Conservation (phyloP, 2,329 filamentous ascomycete genomes). For the Fusarium camptoceras region DNA sequence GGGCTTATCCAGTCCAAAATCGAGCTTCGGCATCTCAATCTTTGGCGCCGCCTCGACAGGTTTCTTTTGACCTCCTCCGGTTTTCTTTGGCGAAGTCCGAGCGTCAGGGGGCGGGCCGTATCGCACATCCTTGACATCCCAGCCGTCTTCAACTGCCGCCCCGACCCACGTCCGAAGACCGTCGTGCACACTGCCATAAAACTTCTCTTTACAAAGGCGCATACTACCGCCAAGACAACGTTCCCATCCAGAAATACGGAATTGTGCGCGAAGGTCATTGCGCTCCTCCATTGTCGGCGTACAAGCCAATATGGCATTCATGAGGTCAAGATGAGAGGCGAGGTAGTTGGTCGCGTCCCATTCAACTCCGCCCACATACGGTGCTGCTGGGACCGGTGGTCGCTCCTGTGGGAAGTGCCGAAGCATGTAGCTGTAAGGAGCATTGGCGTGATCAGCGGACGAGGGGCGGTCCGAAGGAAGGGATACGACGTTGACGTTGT, state of each 20-base stretch:
- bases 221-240: constrained; percentile 87
- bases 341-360: constrained; percentile 99
- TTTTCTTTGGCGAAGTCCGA: constrained; percentile 50
- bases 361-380: constrained; percentile 96
- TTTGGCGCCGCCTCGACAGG: constrained; percentile 68
- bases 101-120: constrained; percentile 68
- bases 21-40: constrained; percentile 70
- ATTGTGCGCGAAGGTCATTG: constrained; percentile 80
- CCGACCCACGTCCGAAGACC: constrained; percentile 90
- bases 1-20: constrained; percentile 58
- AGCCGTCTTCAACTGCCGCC: constrained; percentile 87
- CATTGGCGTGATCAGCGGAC: constrained; percentile 48
- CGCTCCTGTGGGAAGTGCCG: constrained; percentile 86
- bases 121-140: constrained; percentile 84
- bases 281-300: constrained; percentile 76
- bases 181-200: constrained; percentile 92
- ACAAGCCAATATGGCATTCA: constrained; percentile 90
- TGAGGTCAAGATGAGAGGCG: constrained; percentile 88
- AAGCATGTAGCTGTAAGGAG: constrained; percentile 70
- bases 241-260: constrained; percentile 89
- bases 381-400: constrained; percentile 90
- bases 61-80: constrained; percentile 57
- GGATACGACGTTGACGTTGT: constrained; percentile 89
- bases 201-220: constrained; percentile 96
- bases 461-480: constrained; percentile 60